phyloP scores from a whole-genome alignment of 257 asterid species.

The Penstemon eatonii region DNA sequence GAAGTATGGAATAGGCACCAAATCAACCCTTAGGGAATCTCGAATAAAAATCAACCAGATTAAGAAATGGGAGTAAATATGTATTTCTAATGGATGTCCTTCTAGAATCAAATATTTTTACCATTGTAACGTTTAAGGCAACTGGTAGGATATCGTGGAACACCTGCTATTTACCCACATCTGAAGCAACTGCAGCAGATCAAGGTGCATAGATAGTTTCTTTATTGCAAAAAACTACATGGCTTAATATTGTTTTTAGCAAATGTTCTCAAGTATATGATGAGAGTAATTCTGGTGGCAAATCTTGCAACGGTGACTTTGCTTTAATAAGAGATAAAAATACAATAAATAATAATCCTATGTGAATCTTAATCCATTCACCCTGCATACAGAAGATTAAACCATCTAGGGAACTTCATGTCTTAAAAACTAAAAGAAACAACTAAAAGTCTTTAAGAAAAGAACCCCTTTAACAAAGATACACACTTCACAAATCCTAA shows the following conservation, averaged over 20 bases:
- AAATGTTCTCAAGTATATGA: background rate
- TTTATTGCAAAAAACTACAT: too few species aligned
- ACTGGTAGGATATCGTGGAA: background rate
- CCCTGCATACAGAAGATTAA: too few species aligned
- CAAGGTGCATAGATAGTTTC: background rate
- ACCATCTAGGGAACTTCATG: too few species aligned
- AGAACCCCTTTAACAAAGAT: too few species aligned
- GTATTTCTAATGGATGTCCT: background rate
- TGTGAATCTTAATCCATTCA: background rate
- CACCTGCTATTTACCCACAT: background rate
- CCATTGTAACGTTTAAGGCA: too few species aligned
- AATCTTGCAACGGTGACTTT: background rate
- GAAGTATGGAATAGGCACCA: too few species aligned
- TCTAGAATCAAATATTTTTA: too few species aligned
- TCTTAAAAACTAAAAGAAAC: too few species aligned
- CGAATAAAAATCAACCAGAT: too few species aligned
- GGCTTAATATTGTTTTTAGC: background rate
- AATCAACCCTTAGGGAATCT: too few species aligned
- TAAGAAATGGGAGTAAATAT: background rate
- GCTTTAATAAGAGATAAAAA: background rate
- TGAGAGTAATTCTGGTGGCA: background rate
- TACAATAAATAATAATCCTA: background rate
- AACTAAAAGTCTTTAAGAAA: too few species aligned
- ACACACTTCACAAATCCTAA: too few species aligned
- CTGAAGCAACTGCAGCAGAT: background rate